A percentile compares a stretch with the other conserved stretches of the same genome.
These are phyloP conservation scores for Davidsoniella eucalypti DNA, from an alignment of 2,329 filamentous ascomycete genomes.

Conservation along the genomic window DNA sequence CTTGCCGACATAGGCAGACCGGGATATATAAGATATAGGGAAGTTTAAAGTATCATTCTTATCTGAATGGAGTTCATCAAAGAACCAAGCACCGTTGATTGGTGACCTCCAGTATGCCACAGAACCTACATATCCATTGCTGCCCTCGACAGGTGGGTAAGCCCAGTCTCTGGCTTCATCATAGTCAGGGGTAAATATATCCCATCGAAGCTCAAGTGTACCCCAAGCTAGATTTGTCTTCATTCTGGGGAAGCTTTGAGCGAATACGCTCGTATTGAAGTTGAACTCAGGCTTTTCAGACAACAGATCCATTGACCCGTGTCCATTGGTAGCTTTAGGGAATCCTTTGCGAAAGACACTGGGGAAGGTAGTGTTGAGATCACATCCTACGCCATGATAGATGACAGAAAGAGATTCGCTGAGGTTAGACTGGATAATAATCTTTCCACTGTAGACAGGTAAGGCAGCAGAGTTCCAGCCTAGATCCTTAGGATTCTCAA, in stretches of 20 bases:
- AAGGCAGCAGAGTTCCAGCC: conserved; percentile 18
- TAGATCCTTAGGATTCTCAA: conserved; percentile 16
- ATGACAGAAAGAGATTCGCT: conserved; percentile 26
- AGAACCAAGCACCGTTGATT: no score
- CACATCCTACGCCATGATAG: conserved; percentile 18
- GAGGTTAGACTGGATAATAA: conserved; percentile 24
- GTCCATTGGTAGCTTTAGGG: not conserved
- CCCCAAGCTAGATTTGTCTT: conserved; percentile 18
- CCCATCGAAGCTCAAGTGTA: conserved; percentile 22
- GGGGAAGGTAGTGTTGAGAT: conserved; percentile 3
- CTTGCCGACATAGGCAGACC: no score
- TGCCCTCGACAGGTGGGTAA: conserved; percentile 24
- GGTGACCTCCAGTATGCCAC: no score
- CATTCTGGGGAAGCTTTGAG: conserved; percentile 15
- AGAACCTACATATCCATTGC: conserved; percentile 24
- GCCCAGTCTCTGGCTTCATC: conserved; percentile 17
- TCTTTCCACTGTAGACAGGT: conserved; percentile 29
- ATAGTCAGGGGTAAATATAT: conserved; percentile 26
- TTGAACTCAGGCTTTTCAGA: not conserved
- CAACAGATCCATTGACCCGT: no score
- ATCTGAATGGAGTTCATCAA: no score
- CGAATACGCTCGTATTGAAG: conserved; percentile 10
- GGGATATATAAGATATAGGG: no score
- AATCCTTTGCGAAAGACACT: no score
- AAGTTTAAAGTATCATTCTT: no score